phyloP scores from a whole-genome alignment of 768 basidiomycete species.

The Russula foetens region DNA sequence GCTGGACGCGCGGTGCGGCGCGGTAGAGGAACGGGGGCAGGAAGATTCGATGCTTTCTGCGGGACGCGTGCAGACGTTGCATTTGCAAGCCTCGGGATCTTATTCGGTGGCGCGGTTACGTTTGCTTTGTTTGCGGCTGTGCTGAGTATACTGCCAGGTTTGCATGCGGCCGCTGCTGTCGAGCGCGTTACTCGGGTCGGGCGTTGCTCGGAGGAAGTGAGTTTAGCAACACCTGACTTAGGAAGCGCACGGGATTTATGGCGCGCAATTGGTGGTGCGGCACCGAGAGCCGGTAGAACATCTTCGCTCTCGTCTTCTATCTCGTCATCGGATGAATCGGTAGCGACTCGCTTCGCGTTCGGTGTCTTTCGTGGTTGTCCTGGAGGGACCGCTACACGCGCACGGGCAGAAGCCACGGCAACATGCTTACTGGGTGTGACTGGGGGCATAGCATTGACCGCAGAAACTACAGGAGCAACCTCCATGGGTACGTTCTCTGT shows the following conservation, averaged over 20 bases:
- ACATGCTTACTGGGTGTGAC: constrained; percentile 79
- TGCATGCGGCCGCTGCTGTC: constrained; percentile 34
- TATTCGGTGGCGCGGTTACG: constrained; percentile 30
- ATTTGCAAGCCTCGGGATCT: constrained; percentile 34
- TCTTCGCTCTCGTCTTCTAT: constrained; percentile 49
- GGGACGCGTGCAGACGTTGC: constrained; percentile 39
- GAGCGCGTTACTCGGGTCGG: constrained; percentile 71
- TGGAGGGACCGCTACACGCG: constrained; percentile 64
- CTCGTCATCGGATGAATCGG: constrained; percentile 62
- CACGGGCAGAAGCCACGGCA: constrained; percentile 59
- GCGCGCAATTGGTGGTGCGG: constrained; percentile 32
- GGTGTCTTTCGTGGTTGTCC: constrained; percentile 89
- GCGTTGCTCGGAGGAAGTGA: constrained; percentile 62
- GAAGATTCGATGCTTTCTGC: constrained; percentile 25
- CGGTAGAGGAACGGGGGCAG: constrained; percentile 28
- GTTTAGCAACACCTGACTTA: constrained; percentile 32
- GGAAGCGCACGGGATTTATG: constrained; percentile 28
- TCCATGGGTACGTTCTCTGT: constrained; percentile 38
- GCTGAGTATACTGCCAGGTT: constrained; percentile 21
- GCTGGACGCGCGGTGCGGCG: constrained; percentile 41
- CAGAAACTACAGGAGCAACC: constrained; percentile 14
- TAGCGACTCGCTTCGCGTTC: constrained; percentile 57
- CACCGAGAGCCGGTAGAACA: constrained; percentile 53
- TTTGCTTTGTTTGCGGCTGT: constrained; percentile 22
- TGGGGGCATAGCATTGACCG: constrained; percentile 42